Percentiles rank a stretch among this genome's conserved stretches.
phyloP scores from a whole-genome alignment of 345 rosid species.

The Citrus sp. region DNA sequence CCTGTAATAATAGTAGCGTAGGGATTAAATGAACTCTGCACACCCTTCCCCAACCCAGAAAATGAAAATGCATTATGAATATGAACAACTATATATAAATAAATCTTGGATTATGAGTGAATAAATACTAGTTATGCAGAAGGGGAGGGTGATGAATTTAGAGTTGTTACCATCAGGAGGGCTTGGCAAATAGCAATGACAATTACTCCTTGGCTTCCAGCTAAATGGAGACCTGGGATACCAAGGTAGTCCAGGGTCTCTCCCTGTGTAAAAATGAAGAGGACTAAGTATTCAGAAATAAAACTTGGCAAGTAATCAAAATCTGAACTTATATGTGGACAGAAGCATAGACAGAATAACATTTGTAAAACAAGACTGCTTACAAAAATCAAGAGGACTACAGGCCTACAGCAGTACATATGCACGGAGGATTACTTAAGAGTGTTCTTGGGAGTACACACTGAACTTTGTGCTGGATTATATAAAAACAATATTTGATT shows the following conservation, averaged over 20 bases:
- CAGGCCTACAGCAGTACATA: not conserved
- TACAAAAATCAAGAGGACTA: not conserved
- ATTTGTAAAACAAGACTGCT: not conserved
- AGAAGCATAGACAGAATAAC: not conserved
- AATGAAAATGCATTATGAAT: not conserved
- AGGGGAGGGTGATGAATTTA: not conserved
- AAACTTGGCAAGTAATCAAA: not conserved
- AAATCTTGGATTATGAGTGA: not conserved
- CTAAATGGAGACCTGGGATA: slow-evolving; percentile 87
- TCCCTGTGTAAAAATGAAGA: slow-evolving; percentile 43
- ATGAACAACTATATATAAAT: not conserved
- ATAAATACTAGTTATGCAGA: not conserved
- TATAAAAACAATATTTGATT: not conserved
- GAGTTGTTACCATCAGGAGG: slow-evolving; percentile 66
- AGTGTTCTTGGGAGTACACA: not conserved
- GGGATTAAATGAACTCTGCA: not conserved
- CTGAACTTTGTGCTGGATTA: not conserved
- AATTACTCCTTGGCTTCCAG: slow-evolving; percentile 92
- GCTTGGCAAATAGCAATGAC: slow-evolving; percentile 87
- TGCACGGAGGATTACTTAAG: not conserved
- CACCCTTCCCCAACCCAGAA: not conserved
- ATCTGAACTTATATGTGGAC: not conserved
- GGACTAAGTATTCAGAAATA: not conserved
- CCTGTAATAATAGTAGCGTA: not conserved
- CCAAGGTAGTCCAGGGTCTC: slow-evolving; percentile 93